A percentile compares a stretch with the other conserved stretches of the same genome.
These are phyloP conservation scores for Apophysomyces elegans DNA, from an alignment of 371 early-diverging fungal genomes.

Conservation along the genomic window DNA sequence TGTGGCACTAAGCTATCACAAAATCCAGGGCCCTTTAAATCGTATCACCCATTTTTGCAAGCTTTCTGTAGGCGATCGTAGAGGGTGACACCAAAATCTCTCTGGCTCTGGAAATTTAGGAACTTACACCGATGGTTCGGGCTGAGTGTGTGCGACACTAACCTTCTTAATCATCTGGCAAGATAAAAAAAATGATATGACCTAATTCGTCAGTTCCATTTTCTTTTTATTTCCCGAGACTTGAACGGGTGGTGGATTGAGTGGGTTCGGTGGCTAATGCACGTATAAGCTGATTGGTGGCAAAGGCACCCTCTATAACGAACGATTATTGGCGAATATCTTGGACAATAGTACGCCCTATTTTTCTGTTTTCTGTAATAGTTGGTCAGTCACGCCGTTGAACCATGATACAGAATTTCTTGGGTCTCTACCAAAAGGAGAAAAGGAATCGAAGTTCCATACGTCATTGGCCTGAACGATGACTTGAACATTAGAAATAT, in stretches of 20 bases:
- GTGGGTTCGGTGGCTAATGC: too few species aligned
- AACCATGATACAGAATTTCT: constrained; percentile 3
- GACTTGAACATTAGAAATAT: not conserved
- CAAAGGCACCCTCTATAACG: too few species aligned
- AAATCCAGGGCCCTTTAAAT: constrained; percentile 8
- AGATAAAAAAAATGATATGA: not conserved
- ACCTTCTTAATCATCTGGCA: constrained; percentile 2
- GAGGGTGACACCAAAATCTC: not conserved
- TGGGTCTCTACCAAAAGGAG: not conserved
- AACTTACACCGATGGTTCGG: not conserved
- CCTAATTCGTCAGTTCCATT: not conserved
- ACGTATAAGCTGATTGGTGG: too few species aligned
- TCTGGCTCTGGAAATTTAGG: constrained; percentile 2
- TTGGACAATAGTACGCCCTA: too few species aligned
- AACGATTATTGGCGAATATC: too few species aligned
- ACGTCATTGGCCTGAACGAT: not conserved
- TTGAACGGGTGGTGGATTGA: too few species aligned
- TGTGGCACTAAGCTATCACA: not conserved
- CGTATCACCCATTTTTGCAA: not conserved
- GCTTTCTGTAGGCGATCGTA: constrained; percentile 2
- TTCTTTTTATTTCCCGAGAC: not conserved
- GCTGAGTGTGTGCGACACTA: not conserved
- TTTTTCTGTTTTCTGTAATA: constrained; percentile 5
- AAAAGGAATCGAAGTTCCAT: not conserved
- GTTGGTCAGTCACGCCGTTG: not conserved